Evolutionary conservation across 2,329 filamentous ascomycete species (phyloP).

Genomic region (Fusarium temperatum): DNA sequence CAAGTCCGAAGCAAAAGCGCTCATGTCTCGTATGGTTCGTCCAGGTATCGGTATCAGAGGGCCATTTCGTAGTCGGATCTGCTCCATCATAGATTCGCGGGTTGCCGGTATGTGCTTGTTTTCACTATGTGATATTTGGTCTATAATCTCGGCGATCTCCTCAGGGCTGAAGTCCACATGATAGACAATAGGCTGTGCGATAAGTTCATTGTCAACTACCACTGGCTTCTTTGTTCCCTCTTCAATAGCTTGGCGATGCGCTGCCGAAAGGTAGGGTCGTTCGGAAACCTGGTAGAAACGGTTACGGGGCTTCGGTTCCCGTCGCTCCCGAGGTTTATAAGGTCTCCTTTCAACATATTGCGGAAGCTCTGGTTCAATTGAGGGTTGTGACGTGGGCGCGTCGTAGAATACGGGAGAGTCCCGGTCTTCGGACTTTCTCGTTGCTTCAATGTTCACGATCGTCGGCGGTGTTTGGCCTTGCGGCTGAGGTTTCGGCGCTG

Average conservation of each 20-base stretch:
- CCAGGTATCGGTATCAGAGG: neutral
- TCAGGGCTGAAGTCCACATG: conserved; percentile 58
- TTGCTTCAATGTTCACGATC: neutral
- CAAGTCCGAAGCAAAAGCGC: conserved; percentile 39
- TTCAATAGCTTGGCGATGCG: conserved; percentile 43
- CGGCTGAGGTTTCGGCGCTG: neutral
- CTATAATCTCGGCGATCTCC: conserved; percentile 48
- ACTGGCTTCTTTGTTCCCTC: conserved; percentile 30
- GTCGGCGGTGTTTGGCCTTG: neutral
- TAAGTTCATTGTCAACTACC: neutral
- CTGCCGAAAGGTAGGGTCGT: conserved; percentile 42
- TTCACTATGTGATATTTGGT: conserved; percentile 30
- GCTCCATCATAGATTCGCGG: conserved; percentile 26
- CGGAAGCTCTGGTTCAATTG: neutral
- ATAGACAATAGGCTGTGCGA: conserved; percentile 39
- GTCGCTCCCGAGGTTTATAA: conserved; percentile 23
- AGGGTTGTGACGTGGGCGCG: neutral
- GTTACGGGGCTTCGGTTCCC: conserved; percentile 17
- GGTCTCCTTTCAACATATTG: neutral
- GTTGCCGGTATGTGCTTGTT: conserved; percentile 22
- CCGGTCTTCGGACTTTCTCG: neutral
- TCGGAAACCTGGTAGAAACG: conserved; percentile 20
- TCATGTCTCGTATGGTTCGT: conserved; percentile 13
- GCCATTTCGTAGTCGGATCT: neutral
- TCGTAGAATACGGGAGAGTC: neutral